A percentile compares a stretch with the other conserved stretches of the same genome.
Evolutionary conservation across 176 grass and related monocot genomes (phyloP).

Genomic region (maize (Zea mays)): Zm-B73-REFERENCE-NAM-5.0 NC_050099.1:238992501-238993000

Average conservation of each 20-base stretch:
- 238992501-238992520: too few relatives aligned
- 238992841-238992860: not conserved
- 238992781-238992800: not conserved
- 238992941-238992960: not conserved
- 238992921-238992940: not conserved
- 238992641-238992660: not conserved
- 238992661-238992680: too few relatives aligned
- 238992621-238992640: not conserved
- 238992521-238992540: too few relatives aligned
- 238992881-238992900: not conserved
- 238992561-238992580: not conserved
- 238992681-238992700: not conserved
- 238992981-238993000: constrained; percentile 1
- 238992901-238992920: not conserved
- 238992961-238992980: not conserved
- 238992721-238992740: constrained; percentile 2
- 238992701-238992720: not conserved
- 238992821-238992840: not conserved
- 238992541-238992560: not conserved
- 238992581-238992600: not conserved
- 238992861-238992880: not conserved
- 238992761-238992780: not conserved
- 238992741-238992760: not conserved
- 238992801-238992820: not conserved
- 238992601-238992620: not conserved